Evolutionary conservation across 2,329 filamentous ascomycete species (phyloP).

Genomic region (Nothophoma quercina): DNA sequence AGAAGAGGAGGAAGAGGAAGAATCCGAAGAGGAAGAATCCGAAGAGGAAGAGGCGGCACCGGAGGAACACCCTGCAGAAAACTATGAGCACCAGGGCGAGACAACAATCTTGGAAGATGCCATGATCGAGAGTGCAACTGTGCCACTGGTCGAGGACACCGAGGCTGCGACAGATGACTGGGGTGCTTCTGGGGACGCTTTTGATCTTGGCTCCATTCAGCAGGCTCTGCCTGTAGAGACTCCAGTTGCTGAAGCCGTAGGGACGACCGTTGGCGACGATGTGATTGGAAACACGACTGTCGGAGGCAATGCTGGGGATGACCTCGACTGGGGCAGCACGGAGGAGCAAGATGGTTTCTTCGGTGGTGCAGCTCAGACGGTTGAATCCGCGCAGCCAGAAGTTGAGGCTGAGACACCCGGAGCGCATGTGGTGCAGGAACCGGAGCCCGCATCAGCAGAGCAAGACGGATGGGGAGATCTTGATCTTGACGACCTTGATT

Average conservation of each 20-base stretch:
- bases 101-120: constrained; percentile 55
- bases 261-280: constrained; percentile 43
- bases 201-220: constrained; percentile 38
- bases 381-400: constrained; percentile 27
- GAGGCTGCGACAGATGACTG: constrained; percentile 47
- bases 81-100: constrained; percentile 59
- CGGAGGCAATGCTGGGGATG: constrained; percentile 40
- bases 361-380: constrained; percentile 21
- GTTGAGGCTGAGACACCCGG: constrained; percentile 27
- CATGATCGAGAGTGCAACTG: constrained; percentile 52
- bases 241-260: constrained; percentile 35
- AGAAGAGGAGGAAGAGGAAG: constrained; percentile 48
- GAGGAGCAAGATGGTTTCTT: constrained; percentile 47
- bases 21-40: constrained; percentile 31
- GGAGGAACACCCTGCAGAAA: constrained; percentile 36
- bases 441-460: constrained; percentile 47
- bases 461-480: constrained; percentile 83
- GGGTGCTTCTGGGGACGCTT: constrained; percentile 40
- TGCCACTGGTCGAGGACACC: constrained; percentile 52
- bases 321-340: constrained; percentile 46
- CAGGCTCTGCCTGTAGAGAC: constrained; percentile 35
- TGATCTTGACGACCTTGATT: constrained; percentile 80
- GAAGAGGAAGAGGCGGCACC: constrained; percentile 17
- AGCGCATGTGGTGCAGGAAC: constrained; percentile 27
- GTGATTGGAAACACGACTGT: constrained; percentile 41